Evolutionary conservation across 768 basidiomycete species (phyloP).

Genomic region (Collybiopsis confluens): DNA sequence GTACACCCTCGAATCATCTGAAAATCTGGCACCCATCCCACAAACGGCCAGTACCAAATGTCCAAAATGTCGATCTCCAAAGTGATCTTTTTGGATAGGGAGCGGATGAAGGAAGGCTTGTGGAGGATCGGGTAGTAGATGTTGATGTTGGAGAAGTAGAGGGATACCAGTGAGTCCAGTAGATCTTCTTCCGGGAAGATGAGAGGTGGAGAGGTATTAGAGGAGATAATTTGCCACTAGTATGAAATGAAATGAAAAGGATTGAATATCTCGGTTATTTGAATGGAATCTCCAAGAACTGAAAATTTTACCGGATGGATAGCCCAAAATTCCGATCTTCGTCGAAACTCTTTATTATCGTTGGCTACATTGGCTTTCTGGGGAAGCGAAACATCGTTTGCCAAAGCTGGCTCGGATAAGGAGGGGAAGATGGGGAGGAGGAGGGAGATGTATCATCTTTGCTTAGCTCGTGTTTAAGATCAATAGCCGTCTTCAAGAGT

Average conservation of each 20-base stretch:
- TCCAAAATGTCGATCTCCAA: constrained; percentile 35
- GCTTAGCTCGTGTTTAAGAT: constrained; percentile 34
- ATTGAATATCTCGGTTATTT: too few species aligned
- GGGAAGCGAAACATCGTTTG: too few species aligned
- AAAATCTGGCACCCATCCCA: constrained; percentile 41
- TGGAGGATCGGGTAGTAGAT: constrained; percentile 46
- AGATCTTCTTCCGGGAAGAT: constrained; percentile 50
- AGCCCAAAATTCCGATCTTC: too few species aligned
- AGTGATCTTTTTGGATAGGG: constrained; percentile 25
- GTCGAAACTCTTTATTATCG: too few species aligned
- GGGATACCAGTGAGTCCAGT: constrained; percentile 36
- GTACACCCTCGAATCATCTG: too few species aligned
- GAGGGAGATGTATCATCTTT: constrained; percentile 12
- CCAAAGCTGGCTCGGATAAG: too few species aligned
- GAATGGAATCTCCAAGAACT: too few species aligned
- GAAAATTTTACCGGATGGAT: too few species aligned
- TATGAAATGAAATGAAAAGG: too few species aligned
- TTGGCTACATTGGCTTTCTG: too few species aligned
- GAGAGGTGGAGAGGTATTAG: background rate
- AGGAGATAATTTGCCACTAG: constrained; percentile 4
- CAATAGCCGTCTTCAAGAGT: constrained; percentile 31
- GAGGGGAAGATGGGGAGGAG: too few species aligned
- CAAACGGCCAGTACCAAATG: constrained; percentile 41
- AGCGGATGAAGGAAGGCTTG: constrained; percentile 40
- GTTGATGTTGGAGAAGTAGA: constrained; percentile 47